Conservation (phyloP, 2,329 filamentous ascomycete species). For the Graphiopsis chlorocephala region DNA sequence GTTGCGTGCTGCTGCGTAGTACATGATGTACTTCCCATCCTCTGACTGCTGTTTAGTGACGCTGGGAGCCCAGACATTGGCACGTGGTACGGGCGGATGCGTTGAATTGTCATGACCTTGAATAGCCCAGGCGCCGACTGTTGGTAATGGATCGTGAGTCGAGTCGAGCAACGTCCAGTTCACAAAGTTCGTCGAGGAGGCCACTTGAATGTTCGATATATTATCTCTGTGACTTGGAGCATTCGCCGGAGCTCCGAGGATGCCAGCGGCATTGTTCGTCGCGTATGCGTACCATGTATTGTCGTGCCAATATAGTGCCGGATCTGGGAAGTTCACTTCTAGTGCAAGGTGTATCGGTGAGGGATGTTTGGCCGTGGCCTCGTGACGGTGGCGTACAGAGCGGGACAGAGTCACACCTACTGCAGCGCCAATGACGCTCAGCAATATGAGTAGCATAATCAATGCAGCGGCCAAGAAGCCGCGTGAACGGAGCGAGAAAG, state of each 20-base stretch:
- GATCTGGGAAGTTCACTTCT: constrained; percentile 39
- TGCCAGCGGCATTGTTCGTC: constrained; percentile 36
- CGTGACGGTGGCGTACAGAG: constrained; percentile 1
- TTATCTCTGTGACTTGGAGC: constrained; percentile 23
- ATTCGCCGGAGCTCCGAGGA: constrained; percentile 22
- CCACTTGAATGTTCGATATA: constrained; percentile 37
- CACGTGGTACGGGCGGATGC: constrained; percentile 9
- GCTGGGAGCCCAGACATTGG: constrained; percentile 34
- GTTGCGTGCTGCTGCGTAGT: constrained; percentile 30
- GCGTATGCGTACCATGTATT: constrained; percentile 40
- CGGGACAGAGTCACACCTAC: constrained; percentile 22
- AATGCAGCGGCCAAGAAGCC: constrained; percentile 22
- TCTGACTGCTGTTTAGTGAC: constrained; percentile 26
- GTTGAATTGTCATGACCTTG: constrained; percentile 17
- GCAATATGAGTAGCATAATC: constrained; percentile 22
- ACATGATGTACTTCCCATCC: constrained; percentile 34
- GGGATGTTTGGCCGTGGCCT: background rate
- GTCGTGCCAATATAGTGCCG: constrained; percentile 31
- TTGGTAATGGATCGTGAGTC: constrained; percentile 33
- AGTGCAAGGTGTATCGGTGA: constrained; percentile 27
- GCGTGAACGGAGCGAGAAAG: constrained; percentile 29
- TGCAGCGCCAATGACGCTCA: constrained; percentile 26
- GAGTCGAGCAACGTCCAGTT: constrained; percentile 32
- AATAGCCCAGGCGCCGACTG: constrained; percentile 25
- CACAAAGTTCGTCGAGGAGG: constrained; percentile 36